phyloP scores from a whole-genome alignment of 1,284 basidiomycete genomes.

The Paramarasmius palmivorus region DNA sequence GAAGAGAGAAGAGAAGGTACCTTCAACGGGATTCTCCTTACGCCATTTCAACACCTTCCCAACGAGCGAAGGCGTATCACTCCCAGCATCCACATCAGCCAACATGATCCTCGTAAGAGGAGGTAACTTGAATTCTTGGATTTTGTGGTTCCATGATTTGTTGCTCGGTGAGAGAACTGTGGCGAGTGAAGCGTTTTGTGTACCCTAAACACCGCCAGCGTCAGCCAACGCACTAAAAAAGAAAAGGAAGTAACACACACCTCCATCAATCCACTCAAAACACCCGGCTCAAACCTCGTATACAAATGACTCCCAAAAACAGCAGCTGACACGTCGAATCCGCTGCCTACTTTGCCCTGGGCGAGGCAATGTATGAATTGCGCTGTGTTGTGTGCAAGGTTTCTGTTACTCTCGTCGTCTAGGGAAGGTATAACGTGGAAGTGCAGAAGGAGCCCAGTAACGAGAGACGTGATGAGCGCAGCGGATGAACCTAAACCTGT shows the following conservation, averaged over 20 bases:
- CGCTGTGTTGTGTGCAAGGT: slow-evolving; percentile 87
- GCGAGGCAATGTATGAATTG: slow-evolving; percentile 96
- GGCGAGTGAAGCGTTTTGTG: slow-evolving; percentile 35
- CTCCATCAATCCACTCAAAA: slow-evolving; percentile 71
- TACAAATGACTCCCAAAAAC: slow-evolving; percentile 96
- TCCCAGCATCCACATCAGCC: slow-evolving; percentile 92
- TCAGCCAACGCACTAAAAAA: no score
- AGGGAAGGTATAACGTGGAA: slow-evolving; percentile 60
- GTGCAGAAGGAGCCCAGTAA: slow-evolving; percentile 83
- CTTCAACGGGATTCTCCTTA: slow-evolving; percentile 56
- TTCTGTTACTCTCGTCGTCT: slow-evolving; percentile 46
- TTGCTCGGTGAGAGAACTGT: slow-evolving; percentile 64
- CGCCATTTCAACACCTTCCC: slow-evolving; percentile 89
- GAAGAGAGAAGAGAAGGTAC: slow-evolving; percentile 33
- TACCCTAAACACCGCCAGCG: slow-evolving; percentile 6
- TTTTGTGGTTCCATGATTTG: slow-evolving; percentile 64
- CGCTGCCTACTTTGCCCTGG: slow-evolving; percentile 97
- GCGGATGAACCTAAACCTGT: slow-evolving; percentile 97
- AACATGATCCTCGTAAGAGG: slow-evolving; percentile 80
- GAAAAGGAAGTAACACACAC: slow-evolving; percentile 20
- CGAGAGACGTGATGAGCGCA: slow-evolving; percentile 94
- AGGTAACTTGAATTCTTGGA: slow-evolving; percentile 77
- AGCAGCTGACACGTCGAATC: slow-evolving; percentile 95
- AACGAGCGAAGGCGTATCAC: slow-evolving; percentile 90
- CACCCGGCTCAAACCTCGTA: slow-evolving; percentile 81